Evolutionary conservation across 345 rosid genomes (phyloP).

Genomic region (Salix exigua): DNA sequence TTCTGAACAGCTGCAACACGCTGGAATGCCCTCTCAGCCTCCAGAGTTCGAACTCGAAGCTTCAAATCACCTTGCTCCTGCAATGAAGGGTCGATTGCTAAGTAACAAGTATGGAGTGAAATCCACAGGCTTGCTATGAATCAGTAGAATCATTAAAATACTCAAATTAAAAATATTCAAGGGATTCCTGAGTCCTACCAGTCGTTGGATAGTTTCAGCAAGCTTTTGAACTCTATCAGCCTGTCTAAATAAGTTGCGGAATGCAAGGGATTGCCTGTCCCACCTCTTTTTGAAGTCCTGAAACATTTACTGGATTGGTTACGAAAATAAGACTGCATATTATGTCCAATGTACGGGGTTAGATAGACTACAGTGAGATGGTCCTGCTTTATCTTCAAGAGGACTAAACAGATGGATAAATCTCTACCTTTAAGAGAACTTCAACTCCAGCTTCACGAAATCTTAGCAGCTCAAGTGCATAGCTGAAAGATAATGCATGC

Average conservation of each 20-base stretch:
- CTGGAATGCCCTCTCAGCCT: constrained; percentile 92
- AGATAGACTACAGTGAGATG: constrained; percentile 17
- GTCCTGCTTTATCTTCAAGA: constrained; percentile 18
- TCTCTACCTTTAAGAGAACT: constrained; percentile 67
- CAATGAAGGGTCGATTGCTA: constrained; percentile 8
- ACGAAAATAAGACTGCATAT: not conserved
- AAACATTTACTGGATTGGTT: constrained; percentile 18
- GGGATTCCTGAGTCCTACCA: constrained; percentile 45
- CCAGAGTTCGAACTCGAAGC: constrained; percentile 87
- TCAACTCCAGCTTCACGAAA: constrained; percentile 97
- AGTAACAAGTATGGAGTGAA: not conserved
- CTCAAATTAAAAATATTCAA: not conserved
- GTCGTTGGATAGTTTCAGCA: constrained; percentile 70
- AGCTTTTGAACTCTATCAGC: constrained; percentile 93
- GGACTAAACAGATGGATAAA: not conserved
- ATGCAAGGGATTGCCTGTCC: constrained; percentile 92
- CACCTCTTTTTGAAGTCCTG: constrained; percentile 91
- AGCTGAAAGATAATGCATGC: constrained; percentile 42
- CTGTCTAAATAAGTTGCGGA: constrained; percentile 92
- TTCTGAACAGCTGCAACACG: constrained; percentile 93
- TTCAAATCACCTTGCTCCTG: constrained; percentile 99
- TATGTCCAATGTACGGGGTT: not conserved
- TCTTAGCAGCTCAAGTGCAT: constrained; percentile 85
- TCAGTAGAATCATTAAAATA: not conserved
- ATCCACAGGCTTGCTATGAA: not conserved